phyloP scores from a whole-genome alignment of 225 moss, liverwort and hornwort species.

The Anthoceros angustus region DNA sequence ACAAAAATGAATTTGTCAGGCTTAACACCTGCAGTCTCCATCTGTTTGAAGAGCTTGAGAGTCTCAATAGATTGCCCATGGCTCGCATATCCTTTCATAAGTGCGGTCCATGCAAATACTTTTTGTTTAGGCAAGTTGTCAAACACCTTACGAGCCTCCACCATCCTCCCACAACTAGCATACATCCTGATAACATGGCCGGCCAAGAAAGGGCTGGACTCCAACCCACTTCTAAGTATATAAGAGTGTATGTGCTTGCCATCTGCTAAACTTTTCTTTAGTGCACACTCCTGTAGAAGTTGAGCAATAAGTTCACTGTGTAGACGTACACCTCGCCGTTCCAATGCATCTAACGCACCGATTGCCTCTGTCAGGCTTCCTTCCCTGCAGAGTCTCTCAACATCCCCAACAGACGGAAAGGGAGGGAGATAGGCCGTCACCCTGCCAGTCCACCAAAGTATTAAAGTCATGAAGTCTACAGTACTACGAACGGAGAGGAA shows the following conservation, averaged over 20 bases:
- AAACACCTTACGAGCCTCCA: neutral
- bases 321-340: neutral
- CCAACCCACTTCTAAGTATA: neutral
- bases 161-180: neutral
- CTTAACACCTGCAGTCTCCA: neutral
- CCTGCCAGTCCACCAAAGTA: too few relatives aligned
- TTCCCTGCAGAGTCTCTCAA: neutral
- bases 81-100: conserved; percentile 4
- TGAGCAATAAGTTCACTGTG: neutral
- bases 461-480: too few relatives aligned
- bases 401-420: neutral
- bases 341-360: neutral
- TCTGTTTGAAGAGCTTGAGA: conserved; percentile 1
- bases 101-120: neutral
- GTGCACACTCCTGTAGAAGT: neutral
- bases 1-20: neutral
- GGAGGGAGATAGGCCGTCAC: too few relatives aligned
- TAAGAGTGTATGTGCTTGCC: neutral
- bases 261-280: neutral
- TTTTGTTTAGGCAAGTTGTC: neutral
- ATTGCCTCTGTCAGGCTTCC: neutral
- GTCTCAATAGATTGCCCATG: neutral
- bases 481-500: too few relatives aligned
- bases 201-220: neutral
- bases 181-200: conserved; percentile 4